Evolutionary conservation across 805 yeast genomes (phyloP).

Genomic region (Wickerhamomyces strasburgensis): DNA sequence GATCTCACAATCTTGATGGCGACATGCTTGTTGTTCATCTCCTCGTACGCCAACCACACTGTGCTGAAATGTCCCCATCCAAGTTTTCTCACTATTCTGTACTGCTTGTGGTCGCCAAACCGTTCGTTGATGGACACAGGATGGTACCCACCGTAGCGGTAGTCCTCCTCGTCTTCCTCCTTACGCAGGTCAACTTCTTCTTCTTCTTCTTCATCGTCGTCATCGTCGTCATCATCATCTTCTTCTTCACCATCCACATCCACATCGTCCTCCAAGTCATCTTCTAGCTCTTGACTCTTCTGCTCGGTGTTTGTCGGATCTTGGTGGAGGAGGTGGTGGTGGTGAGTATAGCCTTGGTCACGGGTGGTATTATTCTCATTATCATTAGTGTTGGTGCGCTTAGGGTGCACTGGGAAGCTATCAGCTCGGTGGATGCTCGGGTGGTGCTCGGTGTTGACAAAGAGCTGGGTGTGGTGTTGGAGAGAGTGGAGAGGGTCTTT

Average conservation of each 20-base stretch:
- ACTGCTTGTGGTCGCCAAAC: constrained; percentile 41
- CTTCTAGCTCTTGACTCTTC: background rate
- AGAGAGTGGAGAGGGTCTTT: background rate
- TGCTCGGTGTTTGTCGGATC: background rate
- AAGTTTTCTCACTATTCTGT: constrained; percentile 47
- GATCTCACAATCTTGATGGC: constrained; percentile 61
- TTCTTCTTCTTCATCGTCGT: background rate
- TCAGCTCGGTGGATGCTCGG: constrained; percentile 16
- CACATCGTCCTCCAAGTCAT: background rate
- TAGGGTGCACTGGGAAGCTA: constrained; percentile 7
- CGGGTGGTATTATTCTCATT: background rate
- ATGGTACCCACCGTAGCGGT: constrained; percentile 60
- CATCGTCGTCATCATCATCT: constrained; percentile 1
- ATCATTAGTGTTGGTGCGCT: background rate
- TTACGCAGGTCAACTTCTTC: constrained; percentile 11
- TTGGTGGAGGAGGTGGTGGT: background rate
- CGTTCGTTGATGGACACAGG: constrained; percentile 54
- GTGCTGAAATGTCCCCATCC: constrained; percentile 75
- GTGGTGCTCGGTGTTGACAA: constrained; percentile 17
- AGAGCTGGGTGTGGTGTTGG: constrained; percentile 6
- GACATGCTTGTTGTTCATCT: constrained; percentile 38
- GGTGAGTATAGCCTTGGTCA: background rate
- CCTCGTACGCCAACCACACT: constrained; percentile 58
- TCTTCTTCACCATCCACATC: background rate
- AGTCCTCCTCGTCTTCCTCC: constrained; percentile 51